A percentile compares a stretch with the other conserved stretches of the same genome.
Evolutionary conservation across 768 basidiomycete genomes (phyloP).

Genomic region (Russula ochroleuca): DNA sequence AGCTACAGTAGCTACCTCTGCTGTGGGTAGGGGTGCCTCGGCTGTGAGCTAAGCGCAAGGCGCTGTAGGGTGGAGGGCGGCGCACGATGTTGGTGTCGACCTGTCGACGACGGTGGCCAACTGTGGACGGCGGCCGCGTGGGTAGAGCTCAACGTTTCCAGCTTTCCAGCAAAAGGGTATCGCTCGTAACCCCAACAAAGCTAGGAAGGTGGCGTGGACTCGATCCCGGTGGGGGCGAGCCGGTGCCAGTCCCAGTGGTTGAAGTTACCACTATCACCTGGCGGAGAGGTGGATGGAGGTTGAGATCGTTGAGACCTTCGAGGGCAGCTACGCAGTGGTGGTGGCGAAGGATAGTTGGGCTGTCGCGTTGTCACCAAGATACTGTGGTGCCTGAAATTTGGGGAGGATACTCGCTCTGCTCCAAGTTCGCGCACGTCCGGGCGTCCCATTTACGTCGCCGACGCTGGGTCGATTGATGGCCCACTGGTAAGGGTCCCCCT

Average conservation of each 20-base stretch:
- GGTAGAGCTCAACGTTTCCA: neutral
- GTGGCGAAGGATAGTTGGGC: neutral
- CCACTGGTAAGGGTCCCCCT: neutral
- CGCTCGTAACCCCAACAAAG: neutral
- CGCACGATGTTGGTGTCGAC: slow-evolving; percentile 18
- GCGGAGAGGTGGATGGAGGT: neutral
- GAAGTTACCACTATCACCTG: neutral
- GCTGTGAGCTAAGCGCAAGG: neutral
- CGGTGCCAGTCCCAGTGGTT: neutral
- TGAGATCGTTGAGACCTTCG: neutral
- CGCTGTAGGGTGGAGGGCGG: neutral
- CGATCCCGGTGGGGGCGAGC: neutral
- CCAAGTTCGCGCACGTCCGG: neutral
- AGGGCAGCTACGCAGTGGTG: neutral
- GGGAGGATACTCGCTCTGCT: neutral
- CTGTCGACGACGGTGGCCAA: neutral
- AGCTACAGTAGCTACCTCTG: neutral
- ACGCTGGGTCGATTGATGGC: neutral
- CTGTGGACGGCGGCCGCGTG: neutral
- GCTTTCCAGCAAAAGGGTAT: neutral
- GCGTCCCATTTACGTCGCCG: neutral
- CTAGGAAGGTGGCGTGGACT: neutral
- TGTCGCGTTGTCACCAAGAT: neutral
- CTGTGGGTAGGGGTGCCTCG: neutral
- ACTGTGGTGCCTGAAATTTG: slow-evolving; percentile 16